Evolutionary conservation across 2,329 filamentous ascomycete species (phyloP), one percentile per base, ranked within the genome.

Genomic region (Botryosphaeria dothidea): DNA sequence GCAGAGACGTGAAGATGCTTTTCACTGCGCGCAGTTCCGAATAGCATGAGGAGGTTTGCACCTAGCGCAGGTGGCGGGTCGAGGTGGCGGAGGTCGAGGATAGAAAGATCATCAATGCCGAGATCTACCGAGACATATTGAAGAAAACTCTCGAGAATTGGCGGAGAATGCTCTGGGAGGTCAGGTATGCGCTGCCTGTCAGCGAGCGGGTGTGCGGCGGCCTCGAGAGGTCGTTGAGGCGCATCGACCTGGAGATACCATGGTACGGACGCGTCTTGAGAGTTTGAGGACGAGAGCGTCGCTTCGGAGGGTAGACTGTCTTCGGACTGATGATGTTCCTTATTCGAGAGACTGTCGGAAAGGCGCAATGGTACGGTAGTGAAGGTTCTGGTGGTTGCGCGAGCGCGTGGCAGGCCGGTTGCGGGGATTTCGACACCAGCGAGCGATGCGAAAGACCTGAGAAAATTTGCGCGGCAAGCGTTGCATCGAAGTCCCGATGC

Each of bases 1-100:
- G 93, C 92, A 1, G 92, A 92, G 23, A 97, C 90, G 73, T 97
- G 94, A 38, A 99, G 82, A 80, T 99, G 95, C 61, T 94, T 93
- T 77, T 97, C 92, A 71, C 92, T 96, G 66, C 95, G 90, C 15
- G 94, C 92, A 8, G 93, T 97, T 45, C 91, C 93, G 68, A 99
- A 88, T 31, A 99, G 80, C 95, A 98, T 98, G 62, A 99, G 85
- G 29, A 97, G 84, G 71, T 94, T 93, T 1, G 92, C 87, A 1
- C 95, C 95, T 1, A 99, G 84, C 0, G 93, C 93, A 0, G 94
- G 89, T 0, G 93, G 91, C 0, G 93, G 93, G 71, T 97, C 91
- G 57, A 98, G 84, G 41, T 86, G 81, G 65, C 95, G 92, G 34
- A 99, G 83, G 73, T 99, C 95, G 54, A 97, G 83, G 5, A 99